phyloP scores from a whole-genome alignment of 2,329 filamentous ascomycete genomes.

The Pseudocercospora musae region DNA sequence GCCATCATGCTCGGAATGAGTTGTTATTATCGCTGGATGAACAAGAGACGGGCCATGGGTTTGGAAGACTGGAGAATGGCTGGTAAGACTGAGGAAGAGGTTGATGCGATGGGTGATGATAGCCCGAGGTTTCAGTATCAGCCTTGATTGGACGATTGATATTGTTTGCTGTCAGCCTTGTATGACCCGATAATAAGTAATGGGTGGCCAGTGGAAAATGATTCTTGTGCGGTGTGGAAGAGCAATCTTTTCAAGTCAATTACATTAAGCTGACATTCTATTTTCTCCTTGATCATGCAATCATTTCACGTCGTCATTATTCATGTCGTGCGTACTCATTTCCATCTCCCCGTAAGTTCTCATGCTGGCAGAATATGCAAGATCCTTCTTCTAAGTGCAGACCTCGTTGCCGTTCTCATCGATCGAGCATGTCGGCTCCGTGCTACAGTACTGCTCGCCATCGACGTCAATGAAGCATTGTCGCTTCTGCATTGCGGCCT shows the following conservation, averaged over 20 bases:
- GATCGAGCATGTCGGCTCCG: neutral
- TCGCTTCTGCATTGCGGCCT: neutral
- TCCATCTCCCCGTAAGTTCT: neutral
- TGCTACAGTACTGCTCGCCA: slow-evolving; percentile 3
- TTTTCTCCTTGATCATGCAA: neutral
- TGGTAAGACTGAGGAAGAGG: slow-evolving; percentile 13
- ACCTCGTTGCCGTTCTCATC: neutral
- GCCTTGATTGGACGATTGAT: neutral
- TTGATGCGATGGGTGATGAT: slow-evolving; percentile 46
- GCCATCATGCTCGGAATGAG: slow-evolving; percentile 12
- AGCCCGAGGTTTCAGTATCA: slow-evolving; percentile 39
- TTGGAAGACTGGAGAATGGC: slow-evolving; percentile 15
- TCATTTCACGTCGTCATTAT: neutral
- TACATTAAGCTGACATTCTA: neutral
- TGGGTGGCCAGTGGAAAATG: too few species aligned
- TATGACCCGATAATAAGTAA: neutral
- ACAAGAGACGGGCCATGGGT: slow-evolving; percentile 4
- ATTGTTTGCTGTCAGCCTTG: neutral
- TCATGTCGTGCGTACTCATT: neutral
- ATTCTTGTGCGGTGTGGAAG: too few species aligned
- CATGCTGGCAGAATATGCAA: neutral
- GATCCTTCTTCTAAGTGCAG: neutral
- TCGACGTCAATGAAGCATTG: neutral
- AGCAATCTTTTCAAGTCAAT: too few species aligned
- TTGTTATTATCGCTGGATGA: slow-evolving; percentile 9